Percentiles rank a stretch among this genome's conserved stretches.
Conservation (phyloP, 164 flowering plant genomes). For the Cinnamomum micranthum region DNA sequence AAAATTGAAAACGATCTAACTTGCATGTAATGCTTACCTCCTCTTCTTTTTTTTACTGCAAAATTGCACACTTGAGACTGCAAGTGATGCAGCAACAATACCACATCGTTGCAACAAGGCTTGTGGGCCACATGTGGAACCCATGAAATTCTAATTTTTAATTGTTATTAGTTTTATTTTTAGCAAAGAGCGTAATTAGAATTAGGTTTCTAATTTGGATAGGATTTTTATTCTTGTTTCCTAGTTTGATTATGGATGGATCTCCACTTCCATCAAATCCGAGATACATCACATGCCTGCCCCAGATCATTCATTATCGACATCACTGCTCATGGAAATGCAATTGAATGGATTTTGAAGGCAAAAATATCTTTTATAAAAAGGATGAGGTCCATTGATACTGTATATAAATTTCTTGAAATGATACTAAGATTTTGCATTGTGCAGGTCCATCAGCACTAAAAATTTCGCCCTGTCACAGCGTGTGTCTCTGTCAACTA, state of each 20-base stretch:
- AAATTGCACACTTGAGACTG: too few species aligned
- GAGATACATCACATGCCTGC: slow-evolving; percentile 40
- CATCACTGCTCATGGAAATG: slow-evolving; percentile 48
- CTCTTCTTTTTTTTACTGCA: too few species aligned
- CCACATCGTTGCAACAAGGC: too few species aligned
- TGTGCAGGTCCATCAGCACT: slow-evolving; percentile 50
- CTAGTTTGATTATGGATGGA: neutral
- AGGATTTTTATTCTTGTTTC: too few species aligned
- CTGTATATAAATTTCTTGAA: neutral
- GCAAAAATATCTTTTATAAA: slow-evolving; percentile 6
- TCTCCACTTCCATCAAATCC: slow-evolving; percentile 28
- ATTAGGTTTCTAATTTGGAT: too few species aligned
- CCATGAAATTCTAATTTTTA: too few species aligned
- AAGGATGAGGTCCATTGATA: neutral
- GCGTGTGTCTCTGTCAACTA: slow-evolving; percentile 60
- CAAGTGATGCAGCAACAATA: too few species aligned
- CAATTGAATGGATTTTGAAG: slow-evolving; percentile 61
- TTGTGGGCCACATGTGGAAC: too few species aligned
- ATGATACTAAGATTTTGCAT: neutral
- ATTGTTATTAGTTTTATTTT: too few species aligned
- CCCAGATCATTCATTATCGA: slow-evolving; percentile 26
- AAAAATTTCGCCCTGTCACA: slow-evolving; percentile 51
- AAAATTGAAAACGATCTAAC: too few species aligned
- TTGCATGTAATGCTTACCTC: too few species aligned
- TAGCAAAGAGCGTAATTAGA: too few species aligned